Evolutionary conservation across 805 yeast species (phyloP).

Genomic region (Metschnikowia noctiluminum): DNA sequence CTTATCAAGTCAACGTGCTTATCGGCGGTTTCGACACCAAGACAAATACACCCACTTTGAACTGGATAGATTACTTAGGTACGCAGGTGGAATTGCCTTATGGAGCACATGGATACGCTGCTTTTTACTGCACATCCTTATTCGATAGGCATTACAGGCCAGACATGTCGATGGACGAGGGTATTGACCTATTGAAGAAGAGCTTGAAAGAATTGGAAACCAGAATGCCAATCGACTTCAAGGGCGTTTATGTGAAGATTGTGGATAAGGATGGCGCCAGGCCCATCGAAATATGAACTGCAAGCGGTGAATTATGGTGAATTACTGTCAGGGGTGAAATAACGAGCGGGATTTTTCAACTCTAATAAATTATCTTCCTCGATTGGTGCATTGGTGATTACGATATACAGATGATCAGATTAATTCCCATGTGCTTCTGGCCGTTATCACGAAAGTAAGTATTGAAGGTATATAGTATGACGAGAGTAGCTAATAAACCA

Average conservation of each 20-base stretch:
- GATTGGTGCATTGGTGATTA: too few relatives aligned
- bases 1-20: conserved; percentile 90
- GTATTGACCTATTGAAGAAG: conserved; percentile 64
- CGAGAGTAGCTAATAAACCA: too few relatives aligned
- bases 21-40: conserved; percentile 77
- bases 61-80: conserved; percentile 93
- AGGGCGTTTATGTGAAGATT: conserved; percentile 71
- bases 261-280: conserved; percentile 62
- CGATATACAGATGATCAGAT: too few relatives aligned
- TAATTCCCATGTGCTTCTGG: too few relatives aligned
- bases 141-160: conserved; percentile 86
- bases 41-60: conserved; percentile 59
- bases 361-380: too few relatives aligned
- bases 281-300: conserved; percentile 27
- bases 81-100: conserved; percentile 88
- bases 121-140: conserved; percentile 85
- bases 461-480: too few relatives aligned
- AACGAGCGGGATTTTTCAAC: too few relatives aligned
- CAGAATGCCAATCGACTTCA: conserved; percentile 92
- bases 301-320: too few relatives aligned
- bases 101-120: conserved; percentile 99
- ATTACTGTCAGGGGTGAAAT: too few relatives aligned
- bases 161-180: conserved; percentile 74
- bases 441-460: too few relatives aligned
- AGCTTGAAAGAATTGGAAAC: conserved; percentile 77